Percentiles rank a stretch among this genome's conserved stretches.
These are phyloP conservation scores for Ceratorhiza oryzae-sativae DNA, from an alignment of 1,284 basidiomycete species.

Conservation along the genomic window DNA sequence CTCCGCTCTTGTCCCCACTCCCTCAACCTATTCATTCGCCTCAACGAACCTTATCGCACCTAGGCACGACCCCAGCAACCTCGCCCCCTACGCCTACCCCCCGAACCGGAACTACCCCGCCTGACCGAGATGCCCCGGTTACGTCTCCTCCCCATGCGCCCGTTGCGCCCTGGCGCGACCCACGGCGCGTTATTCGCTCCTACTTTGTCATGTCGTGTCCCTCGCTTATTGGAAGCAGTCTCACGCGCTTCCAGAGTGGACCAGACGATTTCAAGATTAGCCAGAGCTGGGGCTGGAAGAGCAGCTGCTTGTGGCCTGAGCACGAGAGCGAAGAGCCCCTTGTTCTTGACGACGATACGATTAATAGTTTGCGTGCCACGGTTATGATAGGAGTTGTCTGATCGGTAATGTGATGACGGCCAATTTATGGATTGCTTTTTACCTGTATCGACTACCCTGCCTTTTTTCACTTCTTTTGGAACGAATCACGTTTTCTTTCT, in stretches of 20 bases:
- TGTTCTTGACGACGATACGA: conserved; percentile 42
- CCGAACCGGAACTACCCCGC: conserved; percentile 18
- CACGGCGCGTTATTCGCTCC: conserved; percentile 68
- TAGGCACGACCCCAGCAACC: conserved; percentile 9
- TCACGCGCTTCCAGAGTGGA: conserved; percentile 84
- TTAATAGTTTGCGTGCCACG: conserved; percentile 68
- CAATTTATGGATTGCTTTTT: conserved; percentile 17
- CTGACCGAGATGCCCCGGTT: conserved; percentile 51
- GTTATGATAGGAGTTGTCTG: conserved; percentile 76
- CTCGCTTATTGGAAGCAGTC: conserved; percentile 78
- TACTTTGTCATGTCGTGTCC: conserved; percentile 88
- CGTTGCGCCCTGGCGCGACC: conserved; percentile 74
- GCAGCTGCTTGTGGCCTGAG: conserved; percentile 56
- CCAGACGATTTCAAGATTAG: conserved; percentile 85
- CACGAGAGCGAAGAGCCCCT: conserved; percentile 60
- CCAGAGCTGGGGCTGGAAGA: conserved; percentile 85
- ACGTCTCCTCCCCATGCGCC: conserved; percentile 58
- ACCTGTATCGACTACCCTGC: conserved; percentile 25
- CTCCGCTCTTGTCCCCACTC: conserved; percentile 1
- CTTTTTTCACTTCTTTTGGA: not conserved
- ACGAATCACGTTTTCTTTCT: not conserved
- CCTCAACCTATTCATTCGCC: conserved; percentile 21
- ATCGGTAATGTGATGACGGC: conserved; percentile 33
- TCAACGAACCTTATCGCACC: conserved; percentile 16
- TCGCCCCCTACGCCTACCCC: conserved; percentile 33